Evolutionary conservation across 768 basidiomycete species (phyloP), one percentile per base, ranked within the genome.

Genomic region (Pisolithus tinctorius): DNA sequence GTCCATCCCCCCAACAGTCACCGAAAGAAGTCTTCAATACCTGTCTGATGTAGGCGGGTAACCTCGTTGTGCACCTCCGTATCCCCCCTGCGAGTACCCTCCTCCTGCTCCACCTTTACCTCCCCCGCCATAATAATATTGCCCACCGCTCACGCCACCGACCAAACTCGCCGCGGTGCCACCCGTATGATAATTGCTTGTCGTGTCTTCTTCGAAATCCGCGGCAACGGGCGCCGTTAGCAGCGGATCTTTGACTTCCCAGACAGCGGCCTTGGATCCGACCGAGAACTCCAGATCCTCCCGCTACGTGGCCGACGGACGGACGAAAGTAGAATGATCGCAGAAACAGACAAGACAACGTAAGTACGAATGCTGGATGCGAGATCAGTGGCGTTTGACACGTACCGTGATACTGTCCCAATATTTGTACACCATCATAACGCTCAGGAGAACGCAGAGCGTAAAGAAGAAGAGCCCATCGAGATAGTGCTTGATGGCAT

Each of bases 391-490:
- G 41, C 3, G 44, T 54, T 57, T 51, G 39, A 20, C 29, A 74
- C 83, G 60, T 67, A 95, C 94, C 46, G 96, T 98, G 67, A 99
- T 97, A 61, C 85, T 84, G 65, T 95, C 93, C 93, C 93, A 96
- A 68, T 95, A 95, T 68, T 97, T 97, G 81, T 97, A 97, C 37
- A 97, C 90, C 95, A 99, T 98, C 96, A 99, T 99, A 41, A 98
- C 93, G 63, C 86, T 86, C 37, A 99, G 76, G 43, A 99, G 81
- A 70, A 93, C 87, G 72, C 93, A 97, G 16, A 99, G 78, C 31
- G 88, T 86, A 74, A 92, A 93, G 81, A 99, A 97, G 79, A 99
- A 98, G 23, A 97, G 74, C 2, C 96, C 95, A 60, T 99, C 96
- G 64, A 98, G 92, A 71, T 99, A 98, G 71, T 97, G 93, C 67